These are phyloP conservation scores for Mycena rosella DNA, from an alignment of 768 basidiomycete species.

Conservation along the genomic window DNA sequence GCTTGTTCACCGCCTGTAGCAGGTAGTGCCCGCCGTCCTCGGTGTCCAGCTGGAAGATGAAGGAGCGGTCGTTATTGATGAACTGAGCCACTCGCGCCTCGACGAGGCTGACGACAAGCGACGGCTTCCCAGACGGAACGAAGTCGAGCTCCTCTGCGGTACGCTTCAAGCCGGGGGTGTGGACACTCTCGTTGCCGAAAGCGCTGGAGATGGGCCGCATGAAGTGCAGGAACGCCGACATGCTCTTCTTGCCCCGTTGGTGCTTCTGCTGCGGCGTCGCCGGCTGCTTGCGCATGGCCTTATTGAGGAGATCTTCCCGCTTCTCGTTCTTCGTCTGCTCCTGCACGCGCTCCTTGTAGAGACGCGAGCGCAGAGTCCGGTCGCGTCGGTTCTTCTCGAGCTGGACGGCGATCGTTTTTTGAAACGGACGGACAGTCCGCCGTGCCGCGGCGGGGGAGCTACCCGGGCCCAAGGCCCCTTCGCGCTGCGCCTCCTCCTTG, in stretches of 20 bases:
- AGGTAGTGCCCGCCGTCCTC: slow-evolving; percentile 91
- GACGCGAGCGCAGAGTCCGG: slow-evolving; percentile 72
- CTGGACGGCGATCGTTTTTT: slow-evolving; percentile 71
- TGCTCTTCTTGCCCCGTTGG: slow-evolving; percentile 90
- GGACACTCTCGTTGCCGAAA: slow-evolving; percentile 74
- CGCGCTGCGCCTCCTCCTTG: slow-evolving; percentile 80
- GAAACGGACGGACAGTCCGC: slow-evolving; percentile 75
- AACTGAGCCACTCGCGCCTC: slow-evolving; percentile 79
- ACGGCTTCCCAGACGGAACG: slow-evolving; percentile 75
- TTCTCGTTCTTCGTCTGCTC: slow-evolving; percentile 81
- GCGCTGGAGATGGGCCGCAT: slow-evolving; percentile 93
- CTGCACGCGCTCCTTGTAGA: slow-evolving; percentile 80
- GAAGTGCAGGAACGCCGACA: slow-evolving; percentile 86
- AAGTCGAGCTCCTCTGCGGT: slow-evolving; percentile 85
- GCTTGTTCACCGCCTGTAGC: slow-evolving; percentile 77
- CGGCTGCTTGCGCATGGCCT: slow-evolving; percentile 74
- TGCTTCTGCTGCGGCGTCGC: slow-evolving; percentile 70
- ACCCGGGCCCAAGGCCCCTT: slow-evolving; percentile 61
- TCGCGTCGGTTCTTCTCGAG: slow-evolving; percentile 89
- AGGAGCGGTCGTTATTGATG: slow-evolving; percentile 86
- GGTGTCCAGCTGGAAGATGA: slow-evolving; percentile 84
- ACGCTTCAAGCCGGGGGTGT: slow-evolving; percentile 60
- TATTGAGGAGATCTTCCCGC: slow-evolving; percentile 80
- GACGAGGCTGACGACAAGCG: slow-evolving; percentile 79
- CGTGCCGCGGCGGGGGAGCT: slow-evolving; percentile 62